A percentile compares a stretch with the other conserved stretches of the same genome.
These are phyloP conservation scores for Pisolithus thermaeus DNA, from an alignment of 1,284 basidiomycete species.

Conservation along the genomic window DNA sequence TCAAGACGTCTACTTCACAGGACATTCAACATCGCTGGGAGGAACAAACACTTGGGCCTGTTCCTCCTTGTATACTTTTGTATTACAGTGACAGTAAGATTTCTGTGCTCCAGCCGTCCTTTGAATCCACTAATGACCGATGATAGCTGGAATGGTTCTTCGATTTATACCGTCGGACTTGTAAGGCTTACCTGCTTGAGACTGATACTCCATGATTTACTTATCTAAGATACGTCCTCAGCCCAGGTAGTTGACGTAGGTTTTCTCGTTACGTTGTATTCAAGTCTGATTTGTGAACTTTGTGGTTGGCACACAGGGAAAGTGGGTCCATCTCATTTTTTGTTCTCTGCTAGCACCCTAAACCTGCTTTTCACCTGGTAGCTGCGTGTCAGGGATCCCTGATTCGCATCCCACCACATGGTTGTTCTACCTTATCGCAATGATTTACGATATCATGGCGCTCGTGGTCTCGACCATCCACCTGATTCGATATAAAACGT, in stretches of 20 bases:
- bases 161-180: background rate
- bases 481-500: constrained; percentile 14
- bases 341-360: background rate
- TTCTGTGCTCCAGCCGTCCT: background rate
- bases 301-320: background rate
- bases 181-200: background rate
- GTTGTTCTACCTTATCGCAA: constrained; percentile 28
- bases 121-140: background rate
- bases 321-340: background rate
- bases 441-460: constrained; percentile 27
- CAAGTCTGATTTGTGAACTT: background rate
- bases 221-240: background rate
- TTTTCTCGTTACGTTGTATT: background rate
- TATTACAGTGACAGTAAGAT: constrained; percentile 4
- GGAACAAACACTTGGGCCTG: constrained; percentile 4
- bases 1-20: constrained; percentile 1
- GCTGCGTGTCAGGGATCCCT: constrained; percentile 24
- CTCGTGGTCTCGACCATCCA: constrained; percentile 25
- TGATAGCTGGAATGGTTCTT: constrained; percentile 5
- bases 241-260: background rate
- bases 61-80: constrained; percentile 6
- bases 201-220: background rate
- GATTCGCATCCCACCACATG: constrained; percentile 13
- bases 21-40: constrained; percentile 16
- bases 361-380: constrained; percentile 2